These are phyloP conservation scores for Alternaria triticimaculans DNA, from an alignment of 2,329 filamentous ascomycete species.

Conservation along the genomic window DNA sequence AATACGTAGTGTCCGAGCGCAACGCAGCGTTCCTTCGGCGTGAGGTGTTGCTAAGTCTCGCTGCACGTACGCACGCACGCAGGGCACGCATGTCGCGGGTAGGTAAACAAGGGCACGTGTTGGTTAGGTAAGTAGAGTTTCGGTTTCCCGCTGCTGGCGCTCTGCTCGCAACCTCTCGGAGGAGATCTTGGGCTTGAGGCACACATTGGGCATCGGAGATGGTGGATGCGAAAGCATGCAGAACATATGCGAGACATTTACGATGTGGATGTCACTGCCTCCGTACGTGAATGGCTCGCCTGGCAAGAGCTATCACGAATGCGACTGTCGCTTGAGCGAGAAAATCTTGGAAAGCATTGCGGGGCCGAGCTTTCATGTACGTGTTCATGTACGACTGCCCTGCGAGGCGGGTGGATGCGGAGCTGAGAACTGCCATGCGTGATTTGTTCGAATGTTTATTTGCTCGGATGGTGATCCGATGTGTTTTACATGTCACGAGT, in stretches of 20 bases:
- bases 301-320: background rate
- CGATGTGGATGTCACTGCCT: background rate
- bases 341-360: background rate
- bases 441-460: background rate
- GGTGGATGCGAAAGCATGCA: background rate
- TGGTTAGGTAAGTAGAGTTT: background rate
- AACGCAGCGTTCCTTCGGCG: background rate
- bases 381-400: slow-evolving; percentile 1
- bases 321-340: background rate
- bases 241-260: slow-evolving; percentile 3
- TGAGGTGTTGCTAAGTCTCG: background rate
- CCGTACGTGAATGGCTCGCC: background rate
- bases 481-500: background rate
- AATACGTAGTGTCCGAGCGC: slow-evolving; percentile 6
- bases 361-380: background rate
- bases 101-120: background rate
- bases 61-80: background rate
- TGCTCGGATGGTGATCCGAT: background rate
- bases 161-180: background rate
- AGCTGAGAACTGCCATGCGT: background rate
- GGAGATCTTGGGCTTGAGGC: background rate
- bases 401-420: background rate
- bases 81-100: background rate
- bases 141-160: background rate
- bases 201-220: background rate